Percentiles rank a stretch among this genome's conserved stretches.
Conservation (phyloP, 1,139 yeast genomes). For the Magnusiomyces clavatus region DNA sequence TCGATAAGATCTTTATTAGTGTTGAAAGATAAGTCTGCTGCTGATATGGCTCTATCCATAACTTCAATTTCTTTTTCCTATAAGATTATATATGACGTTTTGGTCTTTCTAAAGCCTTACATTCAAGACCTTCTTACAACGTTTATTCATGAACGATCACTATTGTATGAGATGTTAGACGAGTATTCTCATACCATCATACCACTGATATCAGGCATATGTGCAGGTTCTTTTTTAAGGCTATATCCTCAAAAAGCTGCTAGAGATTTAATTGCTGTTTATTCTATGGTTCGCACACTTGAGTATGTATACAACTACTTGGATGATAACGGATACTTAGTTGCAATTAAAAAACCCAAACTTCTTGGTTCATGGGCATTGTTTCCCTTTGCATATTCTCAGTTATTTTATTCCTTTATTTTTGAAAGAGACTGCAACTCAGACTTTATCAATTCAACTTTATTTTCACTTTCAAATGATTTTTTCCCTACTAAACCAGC, state of each 20-base stretch:
- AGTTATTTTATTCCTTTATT: slow-evolving; percentile 33
- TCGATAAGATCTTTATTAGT: slow-evolving; percentile 6
- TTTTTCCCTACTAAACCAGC: slow-evolving; percentile 29
- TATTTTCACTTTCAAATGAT: slow-evolving; percentile 27
- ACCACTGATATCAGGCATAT: slow-evolving; percentile 26
- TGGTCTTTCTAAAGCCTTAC: slow-evolving; percentile 14
- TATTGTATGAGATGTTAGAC: slow-evolving; percentile 12
- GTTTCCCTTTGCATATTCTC: slow-evolving; percentile 37
- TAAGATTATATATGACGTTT: slow-evolving; percentile 20
- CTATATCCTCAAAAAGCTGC: slow-evolving; percentile 24
- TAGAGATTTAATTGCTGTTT: slow-evolving; percentile 30
- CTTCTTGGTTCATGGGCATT: slow-evolving; percentile 35
- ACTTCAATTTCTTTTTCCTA: slow-evolving; percentile 26
- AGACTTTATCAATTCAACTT: slow-evolving; percentile 24
- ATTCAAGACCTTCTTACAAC: slow-evolving; percentile 6
- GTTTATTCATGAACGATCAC: slow-evolving; percentile 8
- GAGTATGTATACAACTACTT: slow-evolving; percentile 33
- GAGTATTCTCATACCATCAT: slow-evolving; percentile 17
- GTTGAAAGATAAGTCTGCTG: slow-evolving; percentile 13
- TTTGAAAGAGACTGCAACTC: slow-evolving; percentile 34
- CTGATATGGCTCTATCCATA: slow-evolving; percentile 24
- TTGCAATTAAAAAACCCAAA: slow-evolving; percentile 28
- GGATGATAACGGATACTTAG: slow-evolving; percentile 31
- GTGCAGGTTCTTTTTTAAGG: slow-evolving; percentile 28
- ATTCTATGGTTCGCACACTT: slow-evolving; percentile 29